phyloP scores from a whole-genome alignment of 805 yeast genomes.

The Alloascoidea hylecoeti region DNA sequence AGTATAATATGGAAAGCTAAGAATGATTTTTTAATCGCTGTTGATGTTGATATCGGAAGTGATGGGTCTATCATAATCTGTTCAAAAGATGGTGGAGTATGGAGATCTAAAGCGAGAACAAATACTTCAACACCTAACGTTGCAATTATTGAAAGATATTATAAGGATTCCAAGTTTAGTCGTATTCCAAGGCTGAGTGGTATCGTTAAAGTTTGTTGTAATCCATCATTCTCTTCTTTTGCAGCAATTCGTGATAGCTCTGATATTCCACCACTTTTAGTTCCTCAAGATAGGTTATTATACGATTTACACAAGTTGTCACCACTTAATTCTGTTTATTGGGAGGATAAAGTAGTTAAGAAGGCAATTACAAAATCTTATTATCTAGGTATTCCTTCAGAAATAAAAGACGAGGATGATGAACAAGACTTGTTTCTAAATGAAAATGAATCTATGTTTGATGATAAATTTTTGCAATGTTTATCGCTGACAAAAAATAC shows the following conservation, averaged over 20 bases:
- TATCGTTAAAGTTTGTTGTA: conserved; percentile 51
- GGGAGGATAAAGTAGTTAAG: conserved; percentile 4
- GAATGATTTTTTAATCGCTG: conserved; percentile 37
- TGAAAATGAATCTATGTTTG: conserved; percentile 6
- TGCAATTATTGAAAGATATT: conserved; percentile 15
- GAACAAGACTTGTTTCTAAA: conserved; percentile 4
- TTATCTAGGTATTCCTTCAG: no score
- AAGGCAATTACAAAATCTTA: conserved; percentile 2
- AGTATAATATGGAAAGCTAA: conserved; percentile 49
- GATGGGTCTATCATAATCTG: conserved; percentile 61
- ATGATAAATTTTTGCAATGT: no score
- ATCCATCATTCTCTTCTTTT: conserved; percentile 49
- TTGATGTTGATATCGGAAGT: conserved; percentile 51
- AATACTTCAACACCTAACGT: conserved; percentile 21
- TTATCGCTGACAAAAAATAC: no score
- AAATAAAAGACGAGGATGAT: conserved; percentile 3
- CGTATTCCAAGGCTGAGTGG: conserved; percentile 39
- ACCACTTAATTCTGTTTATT: conserved; percentile 17
- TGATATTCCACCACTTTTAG: conserved; percentile 39
- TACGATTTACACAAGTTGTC: conserved; percentile 43
- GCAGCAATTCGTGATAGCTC: conserved; percentile 53
- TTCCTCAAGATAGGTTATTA: conserved; percentile 30
- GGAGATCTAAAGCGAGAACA: conserved; percentile 15
- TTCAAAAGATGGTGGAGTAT: conserved; percentile 59
- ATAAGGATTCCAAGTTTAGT: conserved; percentile 33